Conservation (phyloP, 768 basidiomycete genomes). For the Lanmaoa rubissima region DNA sequence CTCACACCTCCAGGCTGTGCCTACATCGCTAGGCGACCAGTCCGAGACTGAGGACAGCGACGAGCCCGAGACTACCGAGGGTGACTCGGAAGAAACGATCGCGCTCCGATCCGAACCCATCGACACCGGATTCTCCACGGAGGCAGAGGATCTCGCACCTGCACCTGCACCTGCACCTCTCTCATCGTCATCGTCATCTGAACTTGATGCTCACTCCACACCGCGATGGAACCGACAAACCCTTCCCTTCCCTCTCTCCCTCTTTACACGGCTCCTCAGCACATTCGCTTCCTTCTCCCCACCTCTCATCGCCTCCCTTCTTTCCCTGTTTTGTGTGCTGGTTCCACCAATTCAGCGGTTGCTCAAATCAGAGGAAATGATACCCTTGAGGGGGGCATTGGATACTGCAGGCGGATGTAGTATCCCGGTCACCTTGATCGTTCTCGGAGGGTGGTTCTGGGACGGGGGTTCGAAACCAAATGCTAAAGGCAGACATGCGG, state of each 20-base stretch:
- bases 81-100: no score
- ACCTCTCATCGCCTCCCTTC: slow-evolving; percentile 77
- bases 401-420: slow-evolving; percentile 69
- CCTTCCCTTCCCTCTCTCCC: neutral
- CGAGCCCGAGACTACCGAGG: no score
- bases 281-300: slow-evolving; percentile 73
- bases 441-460: slow-evolving; percentile 92
- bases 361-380: slow-evolving; percentile 57
- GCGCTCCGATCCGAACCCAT: no score
- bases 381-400: slow-evolving; percentile 67
- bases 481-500: neutral
- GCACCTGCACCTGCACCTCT: neutral
- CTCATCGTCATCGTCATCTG: neutral
- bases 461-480: slow-evolving; percentile 26
- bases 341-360: slow-evolving; percentile 70
- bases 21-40: no score
- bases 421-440: slow-evolving; percentile 86
- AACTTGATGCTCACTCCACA: neutral
- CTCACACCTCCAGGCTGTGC: no score
- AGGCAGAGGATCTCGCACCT: slow-evolving; percentile 7
- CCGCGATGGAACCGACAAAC: slow-evolving; percentile 7
- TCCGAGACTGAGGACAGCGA: no score
- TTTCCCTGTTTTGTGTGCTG: slow-evolving; percentile 75
- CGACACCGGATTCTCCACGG: slow-evolving; percentile 7
- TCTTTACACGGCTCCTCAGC: neutral